Evolutionary conservation across 2,329 filamentous ascomycete genomes (phyloP).

Genomic region (Mariannaea elegans): DNA sequence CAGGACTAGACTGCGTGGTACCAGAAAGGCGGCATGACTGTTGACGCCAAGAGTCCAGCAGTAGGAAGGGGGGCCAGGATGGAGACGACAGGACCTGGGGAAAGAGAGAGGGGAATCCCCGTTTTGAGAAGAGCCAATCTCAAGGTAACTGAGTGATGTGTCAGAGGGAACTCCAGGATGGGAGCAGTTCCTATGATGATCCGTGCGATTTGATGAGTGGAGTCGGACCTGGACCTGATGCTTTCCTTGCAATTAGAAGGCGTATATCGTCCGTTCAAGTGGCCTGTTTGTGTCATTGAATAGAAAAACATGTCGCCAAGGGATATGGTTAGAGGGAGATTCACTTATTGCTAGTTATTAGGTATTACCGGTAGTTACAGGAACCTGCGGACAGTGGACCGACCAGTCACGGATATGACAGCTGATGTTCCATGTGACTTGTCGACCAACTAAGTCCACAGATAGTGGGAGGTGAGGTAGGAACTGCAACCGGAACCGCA

Average conservation of each 20-base stretch:
- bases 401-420: conserved; percentile 10
- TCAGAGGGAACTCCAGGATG: conserved; percentile 4
- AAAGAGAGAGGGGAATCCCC: neutral
- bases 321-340: conserved; percentile 1
- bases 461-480: neutral
- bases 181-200: neutral
- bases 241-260: too few species aligned
- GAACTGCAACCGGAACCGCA: neutral
- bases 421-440: conserved; percentile 14
- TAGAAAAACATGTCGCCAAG: neutral
- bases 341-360: neutral
- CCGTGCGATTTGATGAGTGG: neutral
- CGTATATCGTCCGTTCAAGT: neutral
- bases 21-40: too few species aligned
- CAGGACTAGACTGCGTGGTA: too few species aligned
- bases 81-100: neutral
- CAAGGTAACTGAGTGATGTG: neutral
- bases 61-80: neutral
- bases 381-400: neutral
- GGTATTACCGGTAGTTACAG: neutral
- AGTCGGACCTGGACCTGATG: too few species aligned
- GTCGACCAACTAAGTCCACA: conserved; percentile 5
- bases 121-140: neutral
- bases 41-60: neutral
- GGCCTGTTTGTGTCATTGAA: neutral